Conservation (phyloP, 2,329 filamentous ascomycete species). For the Monosporascus sp. region DNA sequence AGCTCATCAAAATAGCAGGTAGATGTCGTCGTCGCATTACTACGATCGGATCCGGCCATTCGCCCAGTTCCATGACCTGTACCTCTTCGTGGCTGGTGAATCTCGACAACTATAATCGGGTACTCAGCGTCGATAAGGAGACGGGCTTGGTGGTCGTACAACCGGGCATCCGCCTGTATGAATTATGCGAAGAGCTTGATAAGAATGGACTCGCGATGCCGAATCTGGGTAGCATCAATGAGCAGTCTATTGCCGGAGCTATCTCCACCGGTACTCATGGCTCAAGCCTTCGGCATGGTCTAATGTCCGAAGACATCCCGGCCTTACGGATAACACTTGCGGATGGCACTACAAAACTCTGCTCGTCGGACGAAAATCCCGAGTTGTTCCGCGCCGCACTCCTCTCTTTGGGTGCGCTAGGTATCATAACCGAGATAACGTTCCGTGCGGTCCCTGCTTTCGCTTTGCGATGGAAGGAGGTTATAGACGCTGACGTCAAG, state of each 20-base stretch:
- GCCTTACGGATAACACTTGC: conserved; percentile 76
- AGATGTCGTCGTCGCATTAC: conserved; percentile 76
- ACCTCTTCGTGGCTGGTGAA: conserved; percentile 94
- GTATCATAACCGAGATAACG: conserved; percentile 85
- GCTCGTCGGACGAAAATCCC: conserved; percentile 62
- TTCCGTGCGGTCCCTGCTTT: conserved; percentile 76
- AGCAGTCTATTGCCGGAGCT: conserved; percentile 87
- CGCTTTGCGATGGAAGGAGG: conserved; percentile 82
- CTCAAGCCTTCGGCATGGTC: conserved; percentile 75
- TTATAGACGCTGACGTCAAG: conserved; percentile 62
- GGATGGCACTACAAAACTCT: conserved; percentile 68
- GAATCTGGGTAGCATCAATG: conserved; percentile 90
- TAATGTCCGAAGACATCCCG: conserved; percentile 74
- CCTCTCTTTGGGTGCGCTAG: conserved; percentile 81
- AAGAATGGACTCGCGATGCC: conserved; percentile 76
- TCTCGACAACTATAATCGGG: conserved; percentile 72
- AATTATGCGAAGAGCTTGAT: conserved; percentile 70
- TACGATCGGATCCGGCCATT: conserved; percentile 86
- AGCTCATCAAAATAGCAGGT: conserved; percentile 74
- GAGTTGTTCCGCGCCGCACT: conserved; percentile 86
- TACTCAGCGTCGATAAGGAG: conserved; percentile 64
- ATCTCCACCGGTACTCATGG: conserved; percentile 94
- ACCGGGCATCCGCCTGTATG: conserved; percentile 78
- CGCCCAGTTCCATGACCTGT: conserved; percentile 85
- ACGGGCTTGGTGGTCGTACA: conserved; percentile 69